Evolutionary conservation across 2,329 filamentous ascomycete genomes (phyloP).

Genomic region (Neocatenulostroma microsporum): DNA sequence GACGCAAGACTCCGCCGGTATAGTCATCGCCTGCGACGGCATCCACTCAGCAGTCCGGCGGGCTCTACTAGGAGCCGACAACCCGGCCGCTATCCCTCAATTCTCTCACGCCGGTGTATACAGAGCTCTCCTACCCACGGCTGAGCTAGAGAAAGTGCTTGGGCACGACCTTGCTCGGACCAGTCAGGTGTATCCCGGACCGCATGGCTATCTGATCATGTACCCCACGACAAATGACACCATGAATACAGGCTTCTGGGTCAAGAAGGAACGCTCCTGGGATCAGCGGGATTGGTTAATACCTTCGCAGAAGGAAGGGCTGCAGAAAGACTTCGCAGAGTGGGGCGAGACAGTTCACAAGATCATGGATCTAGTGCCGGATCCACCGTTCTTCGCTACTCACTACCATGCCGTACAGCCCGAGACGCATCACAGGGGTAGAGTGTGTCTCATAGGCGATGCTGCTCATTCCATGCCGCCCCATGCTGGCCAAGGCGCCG

Average conservation of each 20-base stretch:
- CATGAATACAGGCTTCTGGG: conserved; percentile 50
- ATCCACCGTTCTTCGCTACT: conserved; percentile 42
- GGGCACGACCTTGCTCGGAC: conserved; percentile 21
- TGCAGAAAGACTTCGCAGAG: conserved; percentile 32
- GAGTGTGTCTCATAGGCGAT: conserved; percentile 55
- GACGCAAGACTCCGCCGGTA: conserved; percentile 34
- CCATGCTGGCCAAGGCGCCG: conserved; percentile 39
- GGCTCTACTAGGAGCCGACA: conserved; percentile 44
- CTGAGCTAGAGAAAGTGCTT: conserved; percentile 34
- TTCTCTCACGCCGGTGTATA: conserved; percentile 55
- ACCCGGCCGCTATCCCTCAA: conserved; percentile 38
- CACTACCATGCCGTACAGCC: conserved; percentile 36
- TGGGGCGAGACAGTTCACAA: conserved; percentile 37
- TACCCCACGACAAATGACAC: conserved; percentile 54
- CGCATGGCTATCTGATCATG: conserved; percentile 50
- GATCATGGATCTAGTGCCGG: conserved; percentile 34
- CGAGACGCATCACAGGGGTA: conserved; percentile 31
- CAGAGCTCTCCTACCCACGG: conserved; percentile 54
- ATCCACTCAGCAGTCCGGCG: conserved; percentile 52
- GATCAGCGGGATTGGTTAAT: conserved; percentile 34
- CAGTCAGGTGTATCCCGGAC: conserved; percentile 36
- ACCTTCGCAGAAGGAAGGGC: conserved; percentile 34
- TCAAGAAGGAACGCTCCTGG: conserved; percentile 33
- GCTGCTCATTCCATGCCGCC: conserved; percentile 59
- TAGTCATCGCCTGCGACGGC: conserved; percentile 56